Percentiles rank a stretch among this genome's conserved stretches.
Evolutionary conservation across 306 rosid species (phyloP).

Genomic region (Acacia crassicarpa): DNA sequence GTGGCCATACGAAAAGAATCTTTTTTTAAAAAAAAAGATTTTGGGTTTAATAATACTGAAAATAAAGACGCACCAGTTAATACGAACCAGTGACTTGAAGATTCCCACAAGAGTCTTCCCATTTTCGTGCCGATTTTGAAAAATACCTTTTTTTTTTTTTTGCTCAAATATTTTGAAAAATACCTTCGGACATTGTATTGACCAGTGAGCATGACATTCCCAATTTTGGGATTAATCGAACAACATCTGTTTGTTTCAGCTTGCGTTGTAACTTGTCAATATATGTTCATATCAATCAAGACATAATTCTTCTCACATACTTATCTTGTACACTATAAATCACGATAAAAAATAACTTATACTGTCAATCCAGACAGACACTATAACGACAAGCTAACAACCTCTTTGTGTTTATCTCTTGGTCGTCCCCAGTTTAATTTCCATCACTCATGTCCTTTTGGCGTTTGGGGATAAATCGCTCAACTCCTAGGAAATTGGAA

Average conservation of each 20-base stretch:
- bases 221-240: slow-evolving; percentile 9
- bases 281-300: not conserved
- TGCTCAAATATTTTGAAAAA: not conserved
- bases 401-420: not conserved
- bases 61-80: slow-evolving; percentile 18
- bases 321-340: too few relatives aligned
- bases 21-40: slow-evolving; percentile 3
- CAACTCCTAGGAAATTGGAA: not conserved
- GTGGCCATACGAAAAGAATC: slow-evolving; percentile 15
- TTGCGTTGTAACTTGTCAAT: too few relatives aligned
- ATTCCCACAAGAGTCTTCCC: slow-evolving; percentile 21
- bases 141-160: too few relatives aligned
- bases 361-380: too few relatives aligned
- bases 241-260: not conserved
- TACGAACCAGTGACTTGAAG: slow-evolving; percentile 27
- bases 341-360: too few relatives aligned
- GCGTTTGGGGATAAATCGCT: not conserved
- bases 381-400: too few relatives aligned
- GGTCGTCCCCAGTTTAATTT: not conserved
- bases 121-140: not conserved
- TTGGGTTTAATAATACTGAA: not conserved
- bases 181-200: too few relatives aligned
- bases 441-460: not conserved
- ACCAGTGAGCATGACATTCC: slow-evolving; percentile 25
- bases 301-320: too few relatives aligned